Percentiles rank a stretch among this genome's conserved stretches.
phyloP scores from a whole-genome alignment of 75 land plant genomes.

The Selaginella tamariscina region DNA sequence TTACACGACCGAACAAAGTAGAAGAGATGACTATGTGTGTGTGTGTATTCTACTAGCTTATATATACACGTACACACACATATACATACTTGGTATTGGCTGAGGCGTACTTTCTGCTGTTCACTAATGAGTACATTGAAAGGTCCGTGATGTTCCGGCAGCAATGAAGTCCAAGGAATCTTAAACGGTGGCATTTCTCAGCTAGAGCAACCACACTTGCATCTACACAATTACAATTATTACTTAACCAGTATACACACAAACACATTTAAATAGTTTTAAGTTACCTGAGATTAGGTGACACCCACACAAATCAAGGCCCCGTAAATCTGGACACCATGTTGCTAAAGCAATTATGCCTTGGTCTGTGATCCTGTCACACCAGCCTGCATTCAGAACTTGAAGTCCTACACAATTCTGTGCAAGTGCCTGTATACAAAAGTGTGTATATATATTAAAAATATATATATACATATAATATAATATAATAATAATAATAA shows the following conservation, averaged over 20 bases:
- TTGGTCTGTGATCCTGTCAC: constrained; percentile 64
- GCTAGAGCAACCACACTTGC: constrained; percentile 86
- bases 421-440: constrained; percentile 61
- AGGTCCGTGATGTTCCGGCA: constrained; percentile 88
- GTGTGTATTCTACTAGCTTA: no score
- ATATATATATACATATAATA: neutral
- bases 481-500: neutral
- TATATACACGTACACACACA: no score
- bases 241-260: constrained; percentile 3
- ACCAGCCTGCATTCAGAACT: constrained; percentile 83
- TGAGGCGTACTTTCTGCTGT: constrained; percentile 21
- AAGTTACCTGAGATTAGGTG: constrained; percentile 67
- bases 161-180: constrained; percentile 71
- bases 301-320: constrained; percentile 85
- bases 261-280: neutral
- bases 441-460: neutral
- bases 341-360: constrained; percentile 74
- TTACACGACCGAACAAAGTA: no score
- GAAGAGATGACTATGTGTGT: no score
- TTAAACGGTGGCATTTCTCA: constrained; percentile 53
- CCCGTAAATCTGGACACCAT: constrained; percentile 80
- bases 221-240: constrained; percentile 41
- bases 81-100: no score
- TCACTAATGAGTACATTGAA: constrained; percentile 76
- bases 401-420: constrained; percentile 56